Percentiles rank a stretch among this genome's conserved stretches.
Evolutionary conservation across 2,329 filamentous ascomycete genomes (phyloP).

Genomic region (Metarhizium anisopliae): DNA sequence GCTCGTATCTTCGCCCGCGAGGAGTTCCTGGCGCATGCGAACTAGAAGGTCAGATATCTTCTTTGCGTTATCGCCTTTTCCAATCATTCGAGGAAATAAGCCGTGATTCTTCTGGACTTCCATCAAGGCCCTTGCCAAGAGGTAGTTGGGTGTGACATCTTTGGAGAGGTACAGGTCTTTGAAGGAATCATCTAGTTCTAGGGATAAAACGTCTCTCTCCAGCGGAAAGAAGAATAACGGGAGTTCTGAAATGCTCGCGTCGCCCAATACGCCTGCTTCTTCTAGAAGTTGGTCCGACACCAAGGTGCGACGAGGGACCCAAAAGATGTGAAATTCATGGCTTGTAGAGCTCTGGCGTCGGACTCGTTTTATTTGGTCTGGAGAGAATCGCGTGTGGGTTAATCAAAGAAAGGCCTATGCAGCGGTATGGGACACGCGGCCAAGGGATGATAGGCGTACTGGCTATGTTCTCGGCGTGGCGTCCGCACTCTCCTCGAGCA

Average conservation of each 20-base stretch:
- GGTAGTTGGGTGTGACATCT: slow-evolving; percentile 82
- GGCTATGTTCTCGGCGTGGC: slow-evolving; percentile 76
- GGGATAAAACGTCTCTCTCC: slow-evolving; percentile 81
- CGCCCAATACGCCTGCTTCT: slow-evolving; percentile 85
- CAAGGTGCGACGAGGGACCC: slow-evolving; percentile 85
- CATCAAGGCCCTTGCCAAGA: slow-evolving; percentile 89
- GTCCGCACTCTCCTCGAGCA: slow-evolving; percentile 79
- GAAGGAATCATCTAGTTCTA: slow-evolving; percentile 84
- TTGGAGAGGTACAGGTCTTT: slow-evolving; percentile 81
- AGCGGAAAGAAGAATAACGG: slow-evolving; percentile 85
- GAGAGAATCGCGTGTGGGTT: slow-evolving; percentile 22
- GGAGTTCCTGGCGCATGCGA: slow-evolving; percentile 83
- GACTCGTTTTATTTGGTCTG: slow-evolving; percentile 85
- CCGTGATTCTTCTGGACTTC: slow-evolving; percentile 84
- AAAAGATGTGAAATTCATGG: slow-evolving; percentile 95
- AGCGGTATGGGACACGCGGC: background rate
- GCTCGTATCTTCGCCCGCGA: slow-evolving; percentile 66
- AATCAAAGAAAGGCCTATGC: slow-evolving; percentile 4
- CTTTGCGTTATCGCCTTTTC: slow-evolving; percentile 92
- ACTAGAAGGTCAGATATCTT: slow-evolving; percentile 77
- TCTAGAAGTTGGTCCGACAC: slow-evolving; percentile 88
- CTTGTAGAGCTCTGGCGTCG: slow-evolving; percentile 80
- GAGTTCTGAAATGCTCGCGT: slow-evolving; percentile 81
- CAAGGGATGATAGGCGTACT: slow-evolving; percentile 47
- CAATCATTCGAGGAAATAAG: slow-evolving; percentile 86